Evolutionary conservation across 1,284 basidiomycete species (phyloP).

Genomic region (Polyporus tsugae): DNA sequence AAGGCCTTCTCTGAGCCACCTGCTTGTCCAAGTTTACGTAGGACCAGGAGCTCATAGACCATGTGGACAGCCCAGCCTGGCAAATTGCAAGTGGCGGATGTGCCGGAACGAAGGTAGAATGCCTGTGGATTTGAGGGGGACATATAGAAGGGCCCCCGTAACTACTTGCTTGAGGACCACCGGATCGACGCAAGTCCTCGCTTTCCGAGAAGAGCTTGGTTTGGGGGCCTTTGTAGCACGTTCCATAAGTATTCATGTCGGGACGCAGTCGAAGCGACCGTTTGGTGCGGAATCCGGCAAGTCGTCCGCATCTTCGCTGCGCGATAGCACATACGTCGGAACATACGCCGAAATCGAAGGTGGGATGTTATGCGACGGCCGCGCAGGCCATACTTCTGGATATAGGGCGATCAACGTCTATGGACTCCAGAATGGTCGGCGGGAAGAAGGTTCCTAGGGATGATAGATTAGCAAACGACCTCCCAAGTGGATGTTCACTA

Average conservation of each 20-base stretch:
- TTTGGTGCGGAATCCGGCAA: background rate
- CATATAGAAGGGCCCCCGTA: background rate
- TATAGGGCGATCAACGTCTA: background rate
- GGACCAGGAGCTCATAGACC: constrained; percentile 8
- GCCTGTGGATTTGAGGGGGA: background rate
- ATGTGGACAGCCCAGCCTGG: constrained; percentile 24
- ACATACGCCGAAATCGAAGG: constrained; percentile 5
- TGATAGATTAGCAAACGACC: background rate
- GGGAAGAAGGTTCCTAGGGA: background rate
- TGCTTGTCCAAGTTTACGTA: constrained; percentile 29
- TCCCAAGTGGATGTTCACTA: background rate
- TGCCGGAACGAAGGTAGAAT: background rate
- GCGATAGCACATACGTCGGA: constrained; percentile 3
- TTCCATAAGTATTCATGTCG: background rate
- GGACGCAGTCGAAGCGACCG: background rate
- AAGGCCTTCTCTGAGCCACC: constrained; percentile 9
- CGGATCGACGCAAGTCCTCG: background rate
- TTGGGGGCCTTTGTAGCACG: background rate
- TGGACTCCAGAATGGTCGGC: background rate
- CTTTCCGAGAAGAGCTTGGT: background rate
- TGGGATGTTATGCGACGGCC: background rate
- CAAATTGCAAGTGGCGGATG: background rate
- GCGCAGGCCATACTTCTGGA: background rate
- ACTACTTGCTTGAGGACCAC: background rate
- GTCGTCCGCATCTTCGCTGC: background rate